Evolutionary conservation across 257 asterid genomes (phyloP).

Genomic region (Echites panduratus): DNA sequence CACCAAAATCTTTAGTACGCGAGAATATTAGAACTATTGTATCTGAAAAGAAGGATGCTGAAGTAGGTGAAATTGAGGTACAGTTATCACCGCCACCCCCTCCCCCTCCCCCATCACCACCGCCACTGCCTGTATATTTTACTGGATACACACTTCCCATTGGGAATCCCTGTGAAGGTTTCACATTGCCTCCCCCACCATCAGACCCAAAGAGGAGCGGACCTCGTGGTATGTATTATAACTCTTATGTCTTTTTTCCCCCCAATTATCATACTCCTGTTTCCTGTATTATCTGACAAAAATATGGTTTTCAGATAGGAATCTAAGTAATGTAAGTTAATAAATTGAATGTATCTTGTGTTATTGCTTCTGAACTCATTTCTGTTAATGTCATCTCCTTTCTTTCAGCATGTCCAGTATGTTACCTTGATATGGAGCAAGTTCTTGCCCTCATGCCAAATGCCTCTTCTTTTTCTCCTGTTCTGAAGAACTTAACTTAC

Average conservation of each 20-base stretch:
- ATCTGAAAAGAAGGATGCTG: slow-evolving; percentile 14
- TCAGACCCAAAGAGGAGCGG: slow-evolving; percentile 85
- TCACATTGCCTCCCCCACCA: slow-evolving; percentile 90
- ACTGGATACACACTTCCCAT: slow-evolving; percentile 83
- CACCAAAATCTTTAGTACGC: slow-evolving; percentile 32
- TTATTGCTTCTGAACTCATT: slow-evolving; percentile 1
- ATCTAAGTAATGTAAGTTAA: background rate
- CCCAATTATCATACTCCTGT: no score
- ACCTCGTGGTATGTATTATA: slow-evolving; percentile 72
- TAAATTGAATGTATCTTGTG: background rate
- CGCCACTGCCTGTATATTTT: slow-evolving; percentile 43
- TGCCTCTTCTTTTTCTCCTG: slow-evolving; percentile 74
- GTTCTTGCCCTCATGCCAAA: slow-evolving; percentile 66
- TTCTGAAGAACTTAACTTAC: slow-evolving; percentile 54
- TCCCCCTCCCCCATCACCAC: slow-evolving; percentile 17
- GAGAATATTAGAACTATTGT: slow-evolving; percentile 12
- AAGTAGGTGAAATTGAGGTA: slow-evolving; percentile 23
- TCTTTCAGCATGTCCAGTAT: slow-evolving; percentile 86
- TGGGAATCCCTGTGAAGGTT: slow-evolving; percentile 85
- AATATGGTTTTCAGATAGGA: background rate
- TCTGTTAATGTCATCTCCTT: slow-evolving; percentile 13
- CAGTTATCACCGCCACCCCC: slow-evolving; percentile 3
- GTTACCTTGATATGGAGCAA: slow-evolving; percentile 85
- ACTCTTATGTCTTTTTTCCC: background rate
- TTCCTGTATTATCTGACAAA: background rate